Evolutionary conservation across 192 early-diverging fungal genomes (phyloP).

Genomic region (Gonapodya sp.): DNA sequence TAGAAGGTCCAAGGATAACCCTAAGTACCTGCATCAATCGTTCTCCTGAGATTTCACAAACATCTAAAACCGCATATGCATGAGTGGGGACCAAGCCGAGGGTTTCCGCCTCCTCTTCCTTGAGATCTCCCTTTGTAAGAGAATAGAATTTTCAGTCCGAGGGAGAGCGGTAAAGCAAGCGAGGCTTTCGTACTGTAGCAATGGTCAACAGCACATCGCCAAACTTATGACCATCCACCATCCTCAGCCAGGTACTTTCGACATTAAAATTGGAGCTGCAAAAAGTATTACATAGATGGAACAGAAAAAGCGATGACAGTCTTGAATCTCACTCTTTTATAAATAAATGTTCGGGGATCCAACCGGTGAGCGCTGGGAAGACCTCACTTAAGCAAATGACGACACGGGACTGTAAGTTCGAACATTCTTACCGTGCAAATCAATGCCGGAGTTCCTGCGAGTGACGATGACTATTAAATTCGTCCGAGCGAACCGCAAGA

Average conservation of each 20-base stretch:
- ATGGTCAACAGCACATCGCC: slow-evolving; percentile 75
- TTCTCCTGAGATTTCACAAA: slow-evolving; percentile 46
- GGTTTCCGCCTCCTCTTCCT: slow-evolving; percentile 44
- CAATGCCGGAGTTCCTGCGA: slow-evolving; percentile 75
- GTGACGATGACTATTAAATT: too few relatives aligned
- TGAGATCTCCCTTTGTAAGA: slow-evolving; percentile 43
- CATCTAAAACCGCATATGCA: slow-evolving; percentile 70
- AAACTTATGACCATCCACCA: slow-evolving; percentile 51
- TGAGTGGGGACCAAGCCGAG: slow-evolving; percentile 81
- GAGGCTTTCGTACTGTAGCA: slow-evolving; percentile 67
- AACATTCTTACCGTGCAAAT: slow-evolving; percentile 50
- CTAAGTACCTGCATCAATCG: slow-evolving; percentile 56
- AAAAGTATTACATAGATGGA: slow-evolving; percentile 5
- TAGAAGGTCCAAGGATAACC: not conserved
- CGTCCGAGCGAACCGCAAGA: slow-evolving; percentile 5
- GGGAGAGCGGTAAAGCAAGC: too few relatives aligned
- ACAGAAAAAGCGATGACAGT: not conserved
- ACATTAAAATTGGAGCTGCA: slow-evolving; percentile 37
- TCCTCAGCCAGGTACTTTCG: slow-evolving; percentile 62
- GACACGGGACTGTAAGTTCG: not conserved
- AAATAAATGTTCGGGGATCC: slow-evolving; percentile 90
- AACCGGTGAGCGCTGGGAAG: slow-evolving; percentile 68
- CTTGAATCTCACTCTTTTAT: slow-evolving; percentile 46
- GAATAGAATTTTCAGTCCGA: too few relatives aligned
- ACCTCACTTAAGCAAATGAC: slow-evolving; percentile 12